phyloP scores from a whole-genome alignment of 352 stramenopile genomes.

The Peronospora farinosa region DNA sequence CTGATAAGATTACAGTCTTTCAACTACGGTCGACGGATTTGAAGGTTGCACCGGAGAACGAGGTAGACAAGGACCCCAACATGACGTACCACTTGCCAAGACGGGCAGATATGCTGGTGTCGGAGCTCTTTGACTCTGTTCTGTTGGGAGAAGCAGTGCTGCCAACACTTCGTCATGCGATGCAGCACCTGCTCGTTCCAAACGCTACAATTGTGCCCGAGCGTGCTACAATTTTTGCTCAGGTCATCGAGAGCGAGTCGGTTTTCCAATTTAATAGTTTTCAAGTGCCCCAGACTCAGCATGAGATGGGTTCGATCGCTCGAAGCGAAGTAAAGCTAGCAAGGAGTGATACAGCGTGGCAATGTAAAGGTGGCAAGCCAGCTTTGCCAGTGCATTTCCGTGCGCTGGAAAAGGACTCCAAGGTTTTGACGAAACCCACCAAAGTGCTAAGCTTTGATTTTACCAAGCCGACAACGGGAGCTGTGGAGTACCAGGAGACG shows the following conservation, averaged over 20 bases:
- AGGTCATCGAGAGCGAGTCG: slow-evolving; percentile 56
- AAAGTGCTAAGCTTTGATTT: slow-evolving; percentile 68
- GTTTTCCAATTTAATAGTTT: slow-evolving; percentile 73
- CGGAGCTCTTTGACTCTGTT: slow-evolving; percentile 89
- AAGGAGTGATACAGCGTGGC: slow-evolving; percentile 47
- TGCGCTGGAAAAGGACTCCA: slow-evolving; percentile 32
- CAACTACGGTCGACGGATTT: slow-evolving; percentile 71
- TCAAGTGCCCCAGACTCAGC: slow-evolving; percentile 23
- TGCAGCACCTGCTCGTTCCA: slow-evolving; percentile 47
- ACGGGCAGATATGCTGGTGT: slow-evolving; percentile 88
- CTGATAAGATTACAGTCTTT: slow-evolving; percentile 73
- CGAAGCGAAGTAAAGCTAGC: slow-evolving; percentile 30
- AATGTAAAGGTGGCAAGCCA: slow-evolving; percentile 55
- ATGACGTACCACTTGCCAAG: slow-evolving; percentile 40
- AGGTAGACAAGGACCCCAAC: slow-evolving; percentile 6
- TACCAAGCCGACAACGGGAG: slow-evolving; percentile 27
- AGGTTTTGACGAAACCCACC: slow-evolving; percentile 35
- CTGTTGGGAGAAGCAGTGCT: slow-evolving; percentile 87
- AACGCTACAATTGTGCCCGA: slow-evolving; percentile 65
- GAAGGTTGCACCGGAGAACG: slow-evolving; percentile 24
- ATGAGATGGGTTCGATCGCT: not conserved
- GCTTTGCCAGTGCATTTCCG: slow-evolving; percentile 62
- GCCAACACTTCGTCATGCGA: slow-evolving; percentile 75
- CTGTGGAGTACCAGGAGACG: slow-evolving; percentile 32
- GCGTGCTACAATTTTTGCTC: slow-evolving; percentile 59